These are phyloP conservation scores for Suillus spraguei DNA, from an alignment of 768 basidiomycete genomes.

Conservation along the genomic window DNA sequence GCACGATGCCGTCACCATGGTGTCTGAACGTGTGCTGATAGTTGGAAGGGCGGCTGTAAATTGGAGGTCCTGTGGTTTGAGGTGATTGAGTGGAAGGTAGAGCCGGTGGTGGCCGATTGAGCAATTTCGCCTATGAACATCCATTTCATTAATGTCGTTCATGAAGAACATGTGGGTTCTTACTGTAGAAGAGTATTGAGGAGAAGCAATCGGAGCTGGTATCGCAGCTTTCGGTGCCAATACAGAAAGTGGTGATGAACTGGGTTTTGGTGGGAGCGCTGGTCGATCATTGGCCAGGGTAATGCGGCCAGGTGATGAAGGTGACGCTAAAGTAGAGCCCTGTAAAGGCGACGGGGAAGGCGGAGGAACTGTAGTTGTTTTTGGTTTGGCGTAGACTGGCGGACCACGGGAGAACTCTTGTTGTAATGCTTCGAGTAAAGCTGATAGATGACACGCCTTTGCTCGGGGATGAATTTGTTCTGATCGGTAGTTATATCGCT, in stretches of 20 bases:
- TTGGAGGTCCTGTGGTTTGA: conserved; percentile 1
- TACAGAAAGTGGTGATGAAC: conserved; percentile 16
- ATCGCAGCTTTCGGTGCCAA: conserved; percentile 22
- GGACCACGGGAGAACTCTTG: conserved; percentile 83
- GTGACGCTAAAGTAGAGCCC: conserved; percentile 24
- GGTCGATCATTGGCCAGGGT: conserved; percentile 31
- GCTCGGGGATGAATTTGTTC: conserved; percentile 14
- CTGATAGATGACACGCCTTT: conserved; percentile 80
- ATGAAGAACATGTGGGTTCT: not conserved
- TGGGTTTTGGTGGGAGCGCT: conserved; percentile 43
- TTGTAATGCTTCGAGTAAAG: conserved; percentile 76
- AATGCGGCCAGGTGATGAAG: conserved; percentile 20
- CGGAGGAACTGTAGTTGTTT: conserved; percentile 29
- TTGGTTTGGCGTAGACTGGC: conserved; percentile 88
- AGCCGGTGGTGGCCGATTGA: conserved; percentile 41
- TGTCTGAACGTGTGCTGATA: conserved; percentile 20
- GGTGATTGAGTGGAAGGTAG: conserved; percentile 24
- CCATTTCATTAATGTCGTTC: not conserved
- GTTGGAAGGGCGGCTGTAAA: conserved; percentile 10
- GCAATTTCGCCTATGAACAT: conserved; percentile 25
- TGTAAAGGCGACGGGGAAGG: conserved; percentile 18
- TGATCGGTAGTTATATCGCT: conserved; percentile 9
- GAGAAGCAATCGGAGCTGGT: conserved; percentile 13
- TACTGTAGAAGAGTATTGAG: conserved; percentile 15
- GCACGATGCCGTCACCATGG: conserved; percentile 21